Conservation (phyloP, 768 basidiomycete species). For the Tylopilus cervinicoccineus region DNA sequence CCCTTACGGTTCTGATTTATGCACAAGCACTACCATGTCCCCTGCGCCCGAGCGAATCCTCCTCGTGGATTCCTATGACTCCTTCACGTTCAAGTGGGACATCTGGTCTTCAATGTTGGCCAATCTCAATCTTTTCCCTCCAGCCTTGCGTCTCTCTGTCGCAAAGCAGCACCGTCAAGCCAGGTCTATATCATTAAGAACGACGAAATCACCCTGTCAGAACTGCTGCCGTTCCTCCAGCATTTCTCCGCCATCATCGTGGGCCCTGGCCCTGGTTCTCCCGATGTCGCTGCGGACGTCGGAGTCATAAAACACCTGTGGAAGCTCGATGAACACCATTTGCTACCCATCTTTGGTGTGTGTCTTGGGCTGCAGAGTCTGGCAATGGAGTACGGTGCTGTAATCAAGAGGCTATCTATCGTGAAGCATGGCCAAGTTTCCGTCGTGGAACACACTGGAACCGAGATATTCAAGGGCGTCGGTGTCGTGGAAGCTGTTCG, state of each 20-base stretch:
- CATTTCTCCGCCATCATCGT: constrained; percentile 69
- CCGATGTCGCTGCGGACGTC: constrained; percentile 54
- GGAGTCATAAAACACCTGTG: constrained; percentile 71
- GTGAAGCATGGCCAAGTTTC: constrained; percentile 85
- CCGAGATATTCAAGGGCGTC: constrained; percentile 59
- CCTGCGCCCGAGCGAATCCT: constrained; percentile 47
- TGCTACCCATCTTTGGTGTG: constrained; percentile 78
- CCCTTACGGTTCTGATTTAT: background rate
- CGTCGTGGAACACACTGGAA: constrained; percentile 51
- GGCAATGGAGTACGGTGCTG: constrained; percentile 59
- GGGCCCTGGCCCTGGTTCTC: constrained; percentile 81
- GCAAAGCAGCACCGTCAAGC: constrained; percentile 56
- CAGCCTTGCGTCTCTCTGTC: constrained; percentile 72
- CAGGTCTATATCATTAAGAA: constrained; percentile 71
- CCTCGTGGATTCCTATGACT: constrained; percentile 81
- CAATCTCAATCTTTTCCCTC: background rate
- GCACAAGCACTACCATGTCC: constrained; percentile 23
- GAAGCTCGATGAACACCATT: constrained; percentile 47
- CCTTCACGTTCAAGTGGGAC: constrained; percentile 85
- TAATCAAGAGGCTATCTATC: constrained; percentile 50
- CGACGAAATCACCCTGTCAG: constrained; percentile 48
- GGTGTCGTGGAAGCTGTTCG: constrained; percentile 58
- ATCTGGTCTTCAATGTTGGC: background rate
- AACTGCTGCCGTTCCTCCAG: constrained; percentile 49
- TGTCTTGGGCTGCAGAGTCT: constrained; percentile 82